Evolutionary conservation across 768 basidiomycete species (phyloP), one percentile per base, ranked within the genome.

Genomic region (Harrya chromipes): DNA sequence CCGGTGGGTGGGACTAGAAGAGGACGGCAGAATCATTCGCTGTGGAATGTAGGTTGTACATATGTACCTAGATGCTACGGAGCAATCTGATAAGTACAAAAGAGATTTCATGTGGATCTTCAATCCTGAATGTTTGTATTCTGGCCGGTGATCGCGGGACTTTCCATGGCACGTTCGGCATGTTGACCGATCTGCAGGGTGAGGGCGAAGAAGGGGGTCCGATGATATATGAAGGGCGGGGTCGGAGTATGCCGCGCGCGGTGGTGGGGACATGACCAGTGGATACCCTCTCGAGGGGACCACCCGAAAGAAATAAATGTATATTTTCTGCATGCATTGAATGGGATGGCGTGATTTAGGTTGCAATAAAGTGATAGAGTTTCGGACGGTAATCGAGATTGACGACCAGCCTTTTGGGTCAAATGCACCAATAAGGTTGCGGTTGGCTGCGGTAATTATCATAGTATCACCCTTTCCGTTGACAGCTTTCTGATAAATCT

Each of bases 281-380:
- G 47, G 26, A 41, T 38, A 19, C 36, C 40, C 23, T 43, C 26
- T 23, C 20, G 29, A 36, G 33, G 19, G 17, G n/a, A 24, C 3
- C 2, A 24, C 12, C 12, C 8, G 4, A 45, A 23, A 43, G 31
- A 43, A 44, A 49, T 43, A 19, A 24, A 8, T 31, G 16, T 47
- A 51, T 50, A 43, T 43, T 24, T 46, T 27, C 4, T 54, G 33
- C 26, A 36, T 40, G 34, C 40, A 52, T 49, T 40, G 54, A 34
- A 29, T 47, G 54, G 46, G 12, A 24, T n/a, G 49, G 37, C 54
- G 60, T 43, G 31, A 64, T 71, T 72, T 74, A 68, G 69, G 74
- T 75, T 77, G 76, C 69, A 76, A 70, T 76, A 77, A 70, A 73
- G 76, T 76, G 70, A 73, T 77, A 76, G 76, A 73, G 72, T 76